These are phyloP conservation scores for Xylaria castorea DNA, from an alignment of 495 filamentous ascomycete species.

Conservation along the genomic window DNA sequence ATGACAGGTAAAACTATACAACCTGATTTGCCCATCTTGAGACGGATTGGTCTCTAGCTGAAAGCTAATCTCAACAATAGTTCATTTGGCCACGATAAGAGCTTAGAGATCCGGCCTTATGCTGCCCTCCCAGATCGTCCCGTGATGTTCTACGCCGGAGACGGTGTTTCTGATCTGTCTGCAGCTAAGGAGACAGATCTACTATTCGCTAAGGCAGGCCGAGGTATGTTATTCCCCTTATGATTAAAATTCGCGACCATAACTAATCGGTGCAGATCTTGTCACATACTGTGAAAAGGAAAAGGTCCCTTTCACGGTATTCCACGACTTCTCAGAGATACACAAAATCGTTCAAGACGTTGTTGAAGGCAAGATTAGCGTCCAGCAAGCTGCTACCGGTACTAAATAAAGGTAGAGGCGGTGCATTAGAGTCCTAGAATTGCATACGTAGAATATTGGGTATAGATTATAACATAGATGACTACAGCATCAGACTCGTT, in stretches of 20 bases:
- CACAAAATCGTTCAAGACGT: constrained; percentile 76
- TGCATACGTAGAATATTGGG: constrained; percentile 11
- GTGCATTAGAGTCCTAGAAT: background rate
- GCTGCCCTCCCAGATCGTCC: constrained; percentile 75
- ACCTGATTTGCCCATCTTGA: background rate
- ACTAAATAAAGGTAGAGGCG: constrained; percentile 31
- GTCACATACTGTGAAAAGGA: constrained; percentile 80
- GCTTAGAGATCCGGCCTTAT: constrained; percentile 83
- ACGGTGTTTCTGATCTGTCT: constrained; percentile 87
- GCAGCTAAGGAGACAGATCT: constrained; percentile 88
- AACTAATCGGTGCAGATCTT: constrained; percentile 62
- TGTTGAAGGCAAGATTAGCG: constrained; percentile 60
- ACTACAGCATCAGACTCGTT: constrained; percentile 6
- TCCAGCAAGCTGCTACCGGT: constrained; percentile 52
- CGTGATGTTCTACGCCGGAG: constrained; percentile 85
- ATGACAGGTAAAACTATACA: constrained; percentile 68
- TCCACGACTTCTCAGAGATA: constrained; percentile 80
- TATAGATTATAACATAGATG: constrained; percentile 28
- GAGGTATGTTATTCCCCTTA: constrained; percentile 62
- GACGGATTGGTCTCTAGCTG: background rate
- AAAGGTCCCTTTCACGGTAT: constrained; percentile 79
- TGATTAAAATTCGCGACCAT: constrained; percentile 17
- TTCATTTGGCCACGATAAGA: constrained; percentile 93
- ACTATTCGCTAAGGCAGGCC: constrained; percentile 87
- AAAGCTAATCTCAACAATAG: constrained; percentile 49